These are phyloP conservation scores for Eragrostis nindensis DNA, from an alignment of 176 grass and related monocot species.

Conservation along the genomic window DNA sequence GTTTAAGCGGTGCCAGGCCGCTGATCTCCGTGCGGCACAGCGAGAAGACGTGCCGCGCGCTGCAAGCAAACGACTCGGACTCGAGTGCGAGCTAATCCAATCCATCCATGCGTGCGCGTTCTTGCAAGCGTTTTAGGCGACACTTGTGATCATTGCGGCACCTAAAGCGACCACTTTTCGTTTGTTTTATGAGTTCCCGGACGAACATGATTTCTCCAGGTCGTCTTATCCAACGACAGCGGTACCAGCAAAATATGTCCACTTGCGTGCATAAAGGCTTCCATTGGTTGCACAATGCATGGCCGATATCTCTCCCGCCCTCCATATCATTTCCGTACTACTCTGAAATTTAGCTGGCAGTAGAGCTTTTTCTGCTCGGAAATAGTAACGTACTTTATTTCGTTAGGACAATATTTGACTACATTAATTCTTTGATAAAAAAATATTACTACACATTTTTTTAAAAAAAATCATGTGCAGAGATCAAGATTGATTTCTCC, in stretches of 20 bases:
- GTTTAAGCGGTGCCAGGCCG: neutral
- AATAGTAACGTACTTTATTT: neutral
- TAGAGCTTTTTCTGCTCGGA: too few species aligned
- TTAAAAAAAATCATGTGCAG: too few species aligned
- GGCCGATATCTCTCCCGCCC: neutral
- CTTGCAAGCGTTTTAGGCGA: slow-evolving; percentile 1
- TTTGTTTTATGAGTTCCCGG: neutral
- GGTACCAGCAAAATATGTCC: neutral
- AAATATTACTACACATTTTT: too few species aligned
- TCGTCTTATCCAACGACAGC: neutral
- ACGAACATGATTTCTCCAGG: slow-evolving; percentile 6
- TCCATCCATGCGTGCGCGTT: too few species aligned
- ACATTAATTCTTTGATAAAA: neutral
- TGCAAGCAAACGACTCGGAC: neutral
- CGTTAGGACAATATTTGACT: neutral
- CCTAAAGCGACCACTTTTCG: neutral
- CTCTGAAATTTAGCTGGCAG: neutral
- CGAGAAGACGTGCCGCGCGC: neutral
- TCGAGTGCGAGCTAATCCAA: neutral
- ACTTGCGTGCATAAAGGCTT: neutral
- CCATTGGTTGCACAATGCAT: neutral
- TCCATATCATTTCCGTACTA: neutral
- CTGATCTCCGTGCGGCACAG: neutral
- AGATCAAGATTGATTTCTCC: too few species aligned
- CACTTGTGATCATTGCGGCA: slow-evolving; percentile 32